Evolutionary conservation across 192 early-diverging fungal species (phyloP).

Genomic region (Obelidium mucronatum): DNA sequence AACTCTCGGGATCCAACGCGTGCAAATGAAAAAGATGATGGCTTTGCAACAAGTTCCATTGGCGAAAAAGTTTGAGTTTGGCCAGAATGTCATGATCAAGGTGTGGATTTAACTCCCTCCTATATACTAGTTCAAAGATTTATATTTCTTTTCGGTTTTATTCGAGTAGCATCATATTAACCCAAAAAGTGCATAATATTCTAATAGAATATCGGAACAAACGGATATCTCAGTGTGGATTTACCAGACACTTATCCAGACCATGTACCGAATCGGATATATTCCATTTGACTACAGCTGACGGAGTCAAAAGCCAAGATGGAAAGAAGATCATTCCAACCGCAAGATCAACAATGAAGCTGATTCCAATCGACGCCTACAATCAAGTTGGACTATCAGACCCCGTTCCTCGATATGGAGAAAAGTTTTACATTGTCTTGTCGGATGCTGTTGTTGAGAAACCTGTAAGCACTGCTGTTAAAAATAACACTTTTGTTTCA

Average conservation of each 20-base stretch:
- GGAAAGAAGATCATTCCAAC: slow-evolving; percentile 7
- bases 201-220: slow-evolving; percentile 38
- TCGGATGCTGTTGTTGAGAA: slow-evolving; percentile 36
- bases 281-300: slow-evolving; percentile 40
- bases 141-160: not conserved
- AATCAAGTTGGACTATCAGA: slow-evolving; percentile 10
- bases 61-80: slow-evolving; percentile 26
- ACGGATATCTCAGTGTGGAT: slow-evolving; percentile 40
- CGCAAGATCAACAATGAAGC: slow-evolving; percentile 34
- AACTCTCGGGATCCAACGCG: slow-evolving; percentile 27
- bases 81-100: slow-evolving; percentile 47
- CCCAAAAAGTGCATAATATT: not conserved
- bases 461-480: slow-evolving; percentile 16
- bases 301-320: not conserved
- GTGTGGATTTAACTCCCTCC: slow-evolving; percentile 14
- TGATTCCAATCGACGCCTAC: slow-evolving; percentile 35
- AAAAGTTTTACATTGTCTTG: slow-evolving; percentile 40
- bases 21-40: slow-evolving; percentile 26
- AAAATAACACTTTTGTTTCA: not conserved
- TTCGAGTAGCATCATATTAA: slow-evolving; percentile 17
- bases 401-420: slow-evolving; percentile 31
- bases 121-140: not conserved
- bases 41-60: slow-evolving; percentile 28
- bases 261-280: slow-evolving; percentile 27
- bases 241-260: slow-evolving; percentile 41